Base-by-base conservation (phyloP, 805 yeast species). In the Yarrowia hollandica region DNA sequence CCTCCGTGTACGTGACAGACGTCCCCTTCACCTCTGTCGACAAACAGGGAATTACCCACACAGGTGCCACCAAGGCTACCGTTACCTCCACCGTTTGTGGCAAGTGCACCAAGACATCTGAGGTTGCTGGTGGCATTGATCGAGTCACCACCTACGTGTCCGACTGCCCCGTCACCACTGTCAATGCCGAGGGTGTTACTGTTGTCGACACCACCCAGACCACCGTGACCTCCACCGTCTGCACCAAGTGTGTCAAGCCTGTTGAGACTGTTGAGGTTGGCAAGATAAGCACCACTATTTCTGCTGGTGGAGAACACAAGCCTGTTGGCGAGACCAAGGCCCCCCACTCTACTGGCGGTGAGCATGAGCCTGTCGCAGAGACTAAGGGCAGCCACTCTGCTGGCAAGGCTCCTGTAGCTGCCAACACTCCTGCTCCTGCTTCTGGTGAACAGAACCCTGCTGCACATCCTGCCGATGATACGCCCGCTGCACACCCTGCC, bases 181-280 rank as follows among this genome's bases (percentile, higher is more conserved):
- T 39, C 10, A 21, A 39, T n/a, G 46, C 46, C 21, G 19, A 39
- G 21, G 46, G 46, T 3, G 14, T 16, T n/a, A 39, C 46, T 5
- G 16, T 14, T 2, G 31, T 25, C 5, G 46, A 12, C 2, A 23
- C n/a, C n/a, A 22, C 46, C 31, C 19, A 39, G 46, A n/a, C 30
- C 46, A 39, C 46, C 10, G 46, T 39, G 26, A 39, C 46, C 12
- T 39, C 46, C 21, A 39, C 46, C 31, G 16, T 39, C 31, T 39
- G 46, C 21, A 39, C 46, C 31, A 39, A 39, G 46, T 39, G 46
- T 8, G 31, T 10, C 31, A 9, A 39, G n/a, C 30, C 46, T 6
- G 30, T 8, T 9, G 44, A 38, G 44, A 22, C 44, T n/a, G 18
- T 16, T 14, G n/a, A 37, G 42, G 14, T 22, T 11, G 38, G 22